A percentile compares a stretch with the other conserved stretches of the same genome.
Conservation (phyloP, 139 green algal genomes). For the Gonium pectorale region DNA sequence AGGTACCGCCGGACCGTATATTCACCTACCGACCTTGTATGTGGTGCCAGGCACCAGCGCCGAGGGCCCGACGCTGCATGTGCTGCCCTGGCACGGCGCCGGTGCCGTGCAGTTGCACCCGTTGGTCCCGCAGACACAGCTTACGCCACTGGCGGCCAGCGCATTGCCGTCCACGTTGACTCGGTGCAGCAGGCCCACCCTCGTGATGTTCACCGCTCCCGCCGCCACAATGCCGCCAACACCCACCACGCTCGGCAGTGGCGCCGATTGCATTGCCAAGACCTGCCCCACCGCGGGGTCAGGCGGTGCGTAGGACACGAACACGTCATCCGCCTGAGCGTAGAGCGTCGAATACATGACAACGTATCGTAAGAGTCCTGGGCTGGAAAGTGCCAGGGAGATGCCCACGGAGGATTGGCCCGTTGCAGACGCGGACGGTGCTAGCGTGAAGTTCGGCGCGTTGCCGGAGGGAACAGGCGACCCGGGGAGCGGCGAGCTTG, state of each 20-base stretch:
- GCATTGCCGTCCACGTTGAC: background rate
- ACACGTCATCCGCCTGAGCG: background rate
- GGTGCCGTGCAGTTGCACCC: slow-evolving; percentile 33
- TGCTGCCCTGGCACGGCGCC: slow-evolving; percentile 41
- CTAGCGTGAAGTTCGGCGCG: background rate
- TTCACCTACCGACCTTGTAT: slow-evolving; percentile 59
- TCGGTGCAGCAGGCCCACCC: background rate
- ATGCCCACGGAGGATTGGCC: slow-evolving; percentile 22
- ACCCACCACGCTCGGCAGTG: background rate
- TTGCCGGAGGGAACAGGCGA: no score
- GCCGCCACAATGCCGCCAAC: slow-evolving; percentile 35
- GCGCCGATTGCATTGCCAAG: background rate
- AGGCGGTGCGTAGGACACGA: background rate
- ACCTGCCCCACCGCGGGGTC: background rate
- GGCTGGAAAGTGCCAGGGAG: background rate
- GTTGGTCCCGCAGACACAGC: background rate
- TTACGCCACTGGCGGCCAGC: slow-evolving; percentile 15
- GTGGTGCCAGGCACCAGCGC: slow-evolving; percentile 51
- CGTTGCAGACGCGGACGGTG: background rate
- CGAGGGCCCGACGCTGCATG: slow-evolving; percentile 46
- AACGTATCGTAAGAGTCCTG: slow-evolving; percentile 13
- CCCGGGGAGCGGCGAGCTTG: background rate
- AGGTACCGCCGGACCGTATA: no score
- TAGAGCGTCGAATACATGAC: slow-evolving; percentile 16
- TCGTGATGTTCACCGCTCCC: slow-evolving; percentile 16